Percentiles rank a stretch among this genome's conserved stretches.
These are phyloP conservation scores for Malus domestica DNA, from an alignment of 306 rosid genomes.

Conservation along the genomic window DNA sequence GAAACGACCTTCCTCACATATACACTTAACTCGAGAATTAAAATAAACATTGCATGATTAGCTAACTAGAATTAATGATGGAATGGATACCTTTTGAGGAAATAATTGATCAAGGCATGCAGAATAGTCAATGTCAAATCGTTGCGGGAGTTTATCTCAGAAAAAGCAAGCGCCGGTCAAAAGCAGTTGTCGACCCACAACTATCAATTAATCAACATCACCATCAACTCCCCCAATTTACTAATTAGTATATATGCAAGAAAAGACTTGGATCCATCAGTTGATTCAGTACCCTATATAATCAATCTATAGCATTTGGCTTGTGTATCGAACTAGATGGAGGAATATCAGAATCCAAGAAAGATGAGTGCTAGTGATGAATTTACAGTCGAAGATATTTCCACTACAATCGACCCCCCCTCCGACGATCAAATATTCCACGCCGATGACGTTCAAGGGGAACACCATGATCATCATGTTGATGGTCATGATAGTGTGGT, in stretches of 20 bases:
- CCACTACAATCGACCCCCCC: not conserved
- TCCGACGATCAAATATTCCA: not conserved
- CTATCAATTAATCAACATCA: not conserved
- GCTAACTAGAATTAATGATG: too few relatives aligned
- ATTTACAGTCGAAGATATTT: not conserved
- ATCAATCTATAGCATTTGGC: too few relatives aligned
- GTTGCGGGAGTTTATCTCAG: too few relatives aligned
- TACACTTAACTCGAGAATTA: not conserved
- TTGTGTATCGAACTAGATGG: not conserved
- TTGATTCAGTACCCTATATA: not conserved
- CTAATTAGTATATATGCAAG: not conserved
- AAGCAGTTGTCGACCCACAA: not conserved
- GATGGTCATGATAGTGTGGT: not conserved
- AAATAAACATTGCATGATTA: not conserved
- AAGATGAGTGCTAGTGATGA: not conserved
- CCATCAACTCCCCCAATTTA: too few relatives aligned
- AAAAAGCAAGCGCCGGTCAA: not conserved
- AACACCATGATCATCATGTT: not conserved
- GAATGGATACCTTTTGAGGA: not conserved
- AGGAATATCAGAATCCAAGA: not conserved
- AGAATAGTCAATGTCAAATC: too few relatives aligned
- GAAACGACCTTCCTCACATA: slow-evolving; percentile 3
- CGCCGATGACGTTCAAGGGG: not conserved
- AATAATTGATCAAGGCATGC: not conserved
- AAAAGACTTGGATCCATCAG: not conserved